Base-by-base conservation (phyloP, 306 rosid genomes). In the Prunus mira region DNA sequence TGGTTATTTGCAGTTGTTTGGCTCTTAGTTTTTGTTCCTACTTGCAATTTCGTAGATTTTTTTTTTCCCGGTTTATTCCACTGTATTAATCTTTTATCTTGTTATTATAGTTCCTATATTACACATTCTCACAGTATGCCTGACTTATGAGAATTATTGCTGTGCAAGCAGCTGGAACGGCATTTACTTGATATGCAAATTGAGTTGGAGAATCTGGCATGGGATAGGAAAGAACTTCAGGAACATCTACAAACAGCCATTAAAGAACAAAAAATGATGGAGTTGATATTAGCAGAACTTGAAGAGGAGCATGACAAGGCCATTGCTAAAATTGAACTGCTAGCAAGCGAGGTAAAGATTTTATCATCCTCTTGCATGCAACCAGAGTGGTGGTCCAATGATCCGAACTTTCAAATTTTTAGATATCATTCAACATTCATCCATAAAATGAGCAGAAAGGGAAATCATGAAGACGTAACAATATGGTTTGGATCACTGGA, bases 271-370 rank as follows among this genome's bases (percentile, higher is more conserved):
- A 88, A 84, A 83, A 84, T 86, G 90, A 74, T 84, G 92, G 93
- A 89, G 73, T 24, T 86, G 70, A 79, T 89, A 34, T 74, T 92
- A 55, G 79, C 84, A 20, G 92, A 92, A 66, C 89, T 91, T 75
- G 96, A 89, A 88, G 88, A 86, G 73, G 96, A 90, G 74, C 88
- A 88, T 61, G 95, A 89, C 65, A 83, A 88, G 73, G 93, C 93
- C 46, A 79, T 85, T 75, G 72, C 85, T 73, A 88, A 84, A 82
- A 87, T 90, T 76, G 86, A 87, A 57, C 77, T 77, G 79, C 79
- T 90, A 69, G 93, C 86, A 77, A 72, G 82, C 34, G 84, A 92
- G 92, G 96, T 95, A 87, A 74, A 46, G 28, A 38, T 70, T 72
- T 34, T 58, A 28, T 60, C 28, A 30, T 73, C 65, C 54, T 75